Percentiles rank a stretch among this genome's conserved stretches.
Evolutionary conservation across 1,284 basidiomycete genomes (phyloP).

Genomic region (Trametes pubescens): DNA sequence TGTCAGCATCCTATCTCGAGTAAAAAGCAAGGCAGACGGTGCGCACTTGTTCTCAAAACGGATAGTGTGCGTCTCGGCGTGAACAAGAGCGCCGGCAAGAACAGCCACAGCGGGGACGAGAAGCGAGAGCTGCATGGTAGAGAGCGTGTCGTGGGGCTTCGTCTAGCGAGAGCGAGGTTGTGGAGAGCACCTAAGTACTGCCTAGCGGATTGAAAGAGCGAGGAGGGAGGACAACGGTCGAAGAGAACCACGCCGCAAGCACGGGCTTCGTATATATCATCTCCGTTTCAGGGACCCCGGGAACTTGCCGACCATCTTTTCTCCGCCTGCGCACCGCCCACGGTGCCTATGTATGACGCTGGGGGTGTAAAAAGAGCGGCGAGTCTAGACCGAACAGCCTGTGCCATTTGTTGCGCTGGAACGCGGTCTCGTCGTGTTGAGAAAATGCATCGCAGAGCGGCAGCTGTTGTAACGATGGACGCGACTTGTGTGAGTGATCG

Average conservation of each 20-base stretch:
- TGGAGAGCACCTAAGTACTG: slow-evolving; percentile 33
- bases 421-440: too few relatives aligned
- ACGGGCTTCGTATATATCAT: slow-evolving; percentile 16
- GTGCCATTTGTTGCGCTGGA: too few relatives aligned
- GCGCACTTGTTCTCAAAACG: slow-evolving; percentile 48
- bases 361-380: slow-evolving; percentile 7
- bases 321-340: slow-evolving; percentile 5
- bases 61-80: slow-evolving; percentile 48
- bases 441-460: too few relatives aligned
- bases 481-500: neutral
- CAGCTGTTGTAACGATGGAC: neutral
- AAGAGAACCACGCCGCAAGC: slow-evolving; percentile 8
- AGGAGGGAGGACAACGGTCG: slow-evolving; percentile 29
- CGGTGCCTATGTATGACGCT: slow-evolving; percentile 15
- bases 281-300: slow-evolving; percentile 28
- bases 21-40: neutral
- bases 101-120: slow-evolving; percentile 40
- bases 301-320: slow-evolving; percentile 26
- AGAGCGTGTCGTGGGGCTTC: slow-evolving; percentile 32
- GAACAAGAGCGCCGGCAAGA: slow-evolving; percentile 37
- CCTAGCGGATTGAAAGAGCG: slow-evolving; percentile 26
- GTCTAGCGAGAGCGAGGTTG: slow-evolving; percentile 31
- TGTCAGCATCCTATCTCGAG: too few relatives aligned
- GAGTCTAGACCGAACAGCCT: slow-evolving; percentile 4
- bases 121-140: slow-evolving; percentile 44